Base-by-base conservation (phyloP, 2,329 filamentous ascomycete species). In the Basipetospora chlamydospora region DNA sequence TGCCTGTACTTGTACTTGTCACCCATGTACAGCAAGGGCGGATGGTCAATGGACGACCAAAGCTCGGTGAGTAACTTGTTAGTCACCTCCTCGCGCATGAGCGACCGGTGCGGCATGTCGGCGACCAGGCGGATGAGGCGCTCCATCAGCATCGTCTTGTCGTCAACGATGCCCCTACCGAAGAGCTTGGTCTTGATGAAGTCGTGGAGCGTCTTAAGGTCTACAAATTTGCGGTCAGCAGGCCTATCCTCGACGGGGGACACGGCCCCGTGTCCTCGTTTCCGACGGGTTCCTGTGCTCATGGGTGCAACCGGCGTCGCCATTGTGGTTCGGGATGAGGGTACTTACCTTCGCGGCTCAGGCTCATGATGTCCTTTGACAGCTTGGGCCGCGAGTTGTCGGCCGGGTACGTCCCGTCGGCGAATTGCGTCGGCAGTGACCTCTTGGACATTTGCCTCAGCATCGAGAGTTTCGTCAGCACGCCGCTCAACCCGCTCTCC, bases 81-180 rank as follows among this genome's bases (percentile, higher is more conserved):
- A 7, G 80, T 84, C 33, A 86, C 59, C 35, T 74, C 58, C 28
- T 67, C 60, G 8, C 79, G 66, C 18, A 68, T 64, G 46, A 69
- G 70, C 2, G 79, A 84, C 38, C 67, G 61, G 34, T 66, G 57
- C 1, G 77, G 77, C 23, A 85, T 60, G 22, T 67, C 69, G 10
- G 76, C 66, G 5, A 83, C 77, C 12, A 85, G 62, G 59, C 77
- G 70, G 41, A 85, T 83, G 5, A 79, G 66, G 6, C 72, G 64
- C 53, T 85, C 80, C 73, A 85, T 82, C 30, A 84, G 61, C 64
- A 83, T 80, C 2, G 76, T 80, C 57, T 80, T 81, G 59, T 88
- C 83, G 47, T 88, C 77, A 5, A 73, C 56, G 9, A 77, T 61
- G 33, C 71, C 61, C 39, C 67, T 66, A 1, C 79, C 76, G 45